A percentile compares a stretch with the other conserved stretches of the same genome.
These are phyloP conservation scores for Mimosa pudica DNA, from an alignment of 306 rosid genomes.

Conservation along the genomic window DNA sequence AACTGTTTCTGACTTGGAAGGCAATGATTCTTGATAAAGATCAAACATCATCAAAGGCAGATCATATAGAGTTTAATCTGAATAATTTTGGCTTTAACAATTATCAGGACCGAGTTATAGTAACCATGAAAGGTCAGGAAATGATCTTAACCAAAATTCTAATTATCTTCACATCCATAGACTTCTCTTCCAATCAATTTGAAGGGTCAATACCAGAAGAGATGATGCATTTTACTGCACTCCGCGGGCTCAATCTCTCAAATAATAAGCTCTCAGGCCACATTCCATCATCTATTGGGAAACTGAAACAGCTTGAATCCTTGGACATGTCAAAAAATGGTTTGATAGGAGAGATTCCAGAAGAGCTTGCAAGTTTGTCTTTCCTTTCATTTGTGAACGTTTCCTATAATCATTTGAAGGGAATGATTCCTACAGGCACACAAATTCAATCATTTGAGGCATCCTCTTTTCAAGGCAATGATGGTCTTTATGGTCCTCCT, in stretches of 20 bases:
- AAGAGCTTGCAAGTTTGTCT: slow-evolving; percentile 7
- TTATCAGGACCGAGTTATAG: slow-evolving; percentile 23
- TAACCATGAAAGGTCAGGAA: slow-evolving; percentile 16
- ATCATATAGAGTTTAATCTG: background rate
- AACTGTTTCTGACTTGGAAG: background rate
- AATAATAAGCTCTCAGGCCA: slow-evolving; percentile 28
- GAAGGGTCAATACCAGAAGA: slow-evolving; percentile 32
- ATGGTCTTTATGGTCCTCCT: background rate
- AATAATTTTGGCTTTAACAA: background rate
- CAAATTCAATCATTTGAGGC: slow-evolving; percentile 25
- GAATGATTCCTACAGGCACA: slow-evolving; percentile 11
- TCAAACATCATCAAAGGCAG: background rate
- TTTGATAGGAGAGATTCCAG: slow-evolving; percentile 20
- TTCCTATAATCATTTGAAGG: slow-evolving; percentile 31
- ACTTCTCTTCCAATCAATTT: slow-evolving; percentile 31
- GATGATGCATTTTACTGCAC: slow-evolving; percentile 22
- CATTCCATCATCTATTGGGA: slow-evolving; percentile 26
- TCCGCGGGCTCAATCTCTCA: slow-evolving; percentile 27
- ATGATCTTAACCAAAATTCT: slow-evolving; percentile 26
- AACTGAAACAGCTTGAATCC: slow-evolving; percentile 23
- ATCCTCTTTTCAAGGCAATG: background rate
- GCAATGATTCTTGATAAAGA: slow-evolving; percentile 16
- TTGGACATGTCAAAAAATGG: slow-evolving; percentile 36
- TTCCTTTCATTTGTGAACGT: slow-evolving; percentile 29
- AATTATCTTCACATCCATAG: slow-evolving; percentile 21